Evolutionary conservation across 352 stramenopile genomes (phyloP).

Genomic region (Pythium rhizo-oryzae): DNA sequence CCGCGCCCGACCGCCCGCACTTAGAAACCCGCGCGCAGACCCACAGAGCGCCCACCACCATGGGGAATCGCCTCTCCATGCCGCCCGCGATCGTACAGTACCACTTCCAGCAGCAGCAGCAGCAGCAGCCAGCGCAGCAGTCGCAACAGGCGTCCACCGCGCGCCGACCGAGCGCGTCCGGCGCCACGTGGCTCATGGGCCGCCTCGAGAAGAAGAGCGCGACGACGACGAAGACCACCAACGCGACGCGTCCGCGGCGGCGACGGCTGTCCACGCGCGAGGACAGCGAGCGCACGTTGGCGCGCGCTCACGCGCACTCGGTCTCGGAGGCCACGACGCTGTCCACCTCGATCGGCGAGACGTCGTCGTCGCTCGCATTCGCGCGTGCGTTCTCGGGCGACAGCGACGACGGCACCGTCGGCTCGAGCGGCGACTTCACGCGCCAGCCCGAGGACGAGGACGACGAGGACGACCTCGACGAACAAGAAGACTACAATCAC

Average conservation of each 20-base stretch:
- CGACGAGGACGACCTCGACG: constrained; percentile 6
- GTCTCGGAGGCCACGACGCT: constrained; percentile 54
- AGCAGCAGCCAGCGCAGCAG: no score
- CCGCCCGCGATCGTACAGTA: neutral
- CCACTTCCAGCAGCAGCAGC: neutral
- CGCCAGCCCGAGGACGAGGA: constrained; percentile 17
- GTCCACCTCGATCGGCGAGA: constrained; percentile 30
- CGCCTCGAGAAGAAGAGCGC: constrained; percentile 19
- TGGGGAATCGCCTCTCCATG: constrained; percentile 20
- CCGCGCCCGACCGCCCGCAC: no score
- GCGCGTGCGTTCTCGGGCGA: constrained; percentile 15
- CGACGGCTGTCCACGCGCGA: constrained; percentile 12
- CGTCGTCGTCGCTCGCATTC: constrained; percentile 13
- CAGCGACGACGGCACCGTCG: constrained; percentile 34
- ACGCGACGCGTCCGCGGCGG: neutral
- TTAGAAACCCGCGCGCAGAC: neutral
- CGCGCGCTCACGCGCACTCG: constrained; percentile 42
- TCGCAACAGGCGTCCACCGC: no score
- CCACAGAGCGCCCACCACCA: neutral
- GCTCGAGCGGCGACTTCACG: constrained; percentile 18
- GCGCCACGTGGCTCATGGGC: constrained; percentile 20
- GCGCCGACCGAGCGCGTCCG: neutral
- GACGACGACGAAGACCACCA: neutral
- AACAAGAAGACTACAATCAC: neutral
- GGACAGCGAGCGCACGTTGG: neutral